Evolutionary conservation across 768 basidiomycete genomes (phyloP).

Genomic region (Suillus alpinus): DNA sequence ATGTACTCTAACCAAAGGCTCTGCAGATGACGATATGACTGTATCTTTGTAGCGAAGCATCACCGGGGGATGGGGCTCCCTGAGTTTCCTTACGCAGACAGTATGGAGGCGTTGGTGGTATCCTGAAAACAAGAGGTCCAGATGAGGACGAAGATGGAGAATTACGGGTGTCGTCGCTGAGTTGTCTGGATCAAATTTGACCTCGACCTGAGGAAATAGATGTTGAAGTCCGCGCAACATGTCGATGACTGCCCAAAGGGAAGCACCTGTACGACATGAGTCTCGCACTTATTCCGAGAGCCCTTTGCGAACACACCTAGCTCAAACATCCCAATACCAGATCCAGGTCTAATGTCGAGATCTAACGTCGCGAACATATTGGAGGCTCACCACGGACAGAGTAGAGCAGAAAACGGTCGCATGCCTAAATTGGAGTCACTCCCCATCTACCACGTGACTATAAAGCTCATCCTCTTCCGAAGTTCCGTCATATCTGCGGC

Average conservation of each 20-base stretch:
- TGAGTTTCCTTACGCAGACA: conserved; percentile 67
- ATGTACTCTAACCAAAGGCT: conserved; percentile 58
- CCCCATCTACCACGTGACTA: not conserved
- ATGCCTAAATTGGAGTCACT: conserved; percentile 7
- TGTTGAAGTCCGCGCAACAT: conserved; percentile 62
- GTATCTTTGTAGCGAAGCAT: conserved; percentile 66
- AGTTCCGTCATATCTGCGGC: not conserved
- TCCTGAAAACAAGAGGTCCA: conserved; percentile 84
- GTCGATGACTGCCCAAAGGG: conserved; percentile 76
- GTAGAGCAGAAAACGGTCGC: conserved; percentile 4
- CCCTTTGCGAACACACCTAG: conserved; percentile 45
- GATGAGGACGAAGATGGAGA: conserved; percentile 74
- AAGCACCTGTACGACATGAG: conserved; percentile 47
- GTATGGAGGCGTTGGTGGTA: conserved; percentile 77
- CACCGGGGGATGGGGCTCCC: conserved; percentile 64
- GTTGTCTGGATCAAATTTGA: conserved; percentile 78
- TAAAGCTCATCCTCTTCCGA: no score
- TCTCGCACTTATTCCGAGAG: not conserved
- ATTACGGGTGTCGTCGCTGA: conserved; percentile 71
- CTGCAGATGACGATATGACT: conserved; percentile 58
- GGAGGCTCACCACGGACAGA: not conserved
- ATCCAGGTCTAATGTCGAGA: conserved; percentile 72
- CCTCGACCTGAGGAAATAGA: conserved; percentile 75
- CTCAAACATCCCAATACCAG: conserved; percentile 76
- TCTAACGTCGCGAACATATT: conserved; percentile 69